Evolutionary conservation across 2,329 filamentous ascomycete genomes (phyloP).

Genomic region (Biscogniauxia mediterranea): DNA sequence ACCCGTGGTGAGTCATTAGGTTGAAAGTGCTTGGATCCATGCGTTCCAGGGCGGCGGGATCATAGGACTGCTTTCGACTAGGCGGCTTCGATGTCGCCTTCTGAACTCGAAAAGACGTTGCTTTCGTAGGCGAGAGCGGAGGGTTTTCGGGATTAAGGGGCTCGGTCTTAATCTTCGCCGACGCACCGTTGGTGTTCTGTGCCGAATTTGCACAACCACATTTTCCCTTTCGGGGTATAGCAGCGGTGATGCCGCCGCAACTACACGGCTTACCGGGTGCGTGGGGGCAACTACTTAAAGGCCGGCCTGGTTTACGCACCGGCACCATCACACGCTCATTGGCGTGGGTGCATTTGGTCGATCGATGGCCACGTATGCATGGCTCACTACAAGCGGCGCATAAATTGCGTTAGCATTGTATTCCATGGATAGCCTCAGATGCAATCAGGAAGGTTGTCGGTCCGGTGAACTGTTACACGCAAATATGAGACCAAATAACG

Average conservation of each 20-base stretch:
- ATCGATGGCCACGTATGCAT: slow-evolving; percentile 74
- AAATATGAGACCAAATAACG: background rate
- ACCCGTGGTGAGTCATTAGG: slow-evolving; percentile 30
- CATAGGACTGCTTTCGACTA: slow-evolving; percentile 49
- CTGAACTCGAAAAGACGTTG: slow-evolving; percentile 43
- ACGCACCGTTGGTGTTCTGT: slow-evolving; percentile 13
- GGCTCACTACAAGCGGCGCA: slow-evolving; percentile 53
- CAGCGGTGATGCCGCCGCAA: slow-evolving; percentile 63
- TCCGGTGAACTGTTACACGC: background rate
- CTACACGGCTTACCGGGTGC: slow-evolving; percentile 59
- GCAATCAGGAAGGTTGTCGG: background rate
- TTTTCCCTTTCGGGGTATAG: slow-evolving; percentile 57
- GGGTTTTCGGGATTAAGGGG: slow-evolving; percentile 27
- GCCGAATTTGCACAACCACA: slow-evolving; percentile 48
- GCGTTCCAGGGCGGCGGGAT: slow-evolving; percentile 46
- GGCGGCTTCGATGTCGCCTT: slow-evolving; percentile 40
- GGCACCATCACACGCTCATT: slow-evolving; percentile 67
- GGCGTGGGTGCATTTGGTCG: slow-evolving; percentile 70
- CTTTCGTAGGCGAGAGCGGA: slow-evolving; percentile 35
- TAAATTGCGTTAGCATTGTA: background rate
- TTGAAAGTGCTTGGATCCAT: slow-evolving; percentile 55
- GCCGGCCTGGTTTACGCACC: slow-evolving; percentile 70
- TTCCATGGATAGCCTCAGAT: background rate
- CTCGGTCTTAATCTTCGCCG: slow-evolving; percentile 20
- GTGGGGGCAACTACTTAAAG: slow-evolving; percentile 68